Base-by-base conservation (phyloP, 208 protist species). In the Crithidia sp. region DNA sequence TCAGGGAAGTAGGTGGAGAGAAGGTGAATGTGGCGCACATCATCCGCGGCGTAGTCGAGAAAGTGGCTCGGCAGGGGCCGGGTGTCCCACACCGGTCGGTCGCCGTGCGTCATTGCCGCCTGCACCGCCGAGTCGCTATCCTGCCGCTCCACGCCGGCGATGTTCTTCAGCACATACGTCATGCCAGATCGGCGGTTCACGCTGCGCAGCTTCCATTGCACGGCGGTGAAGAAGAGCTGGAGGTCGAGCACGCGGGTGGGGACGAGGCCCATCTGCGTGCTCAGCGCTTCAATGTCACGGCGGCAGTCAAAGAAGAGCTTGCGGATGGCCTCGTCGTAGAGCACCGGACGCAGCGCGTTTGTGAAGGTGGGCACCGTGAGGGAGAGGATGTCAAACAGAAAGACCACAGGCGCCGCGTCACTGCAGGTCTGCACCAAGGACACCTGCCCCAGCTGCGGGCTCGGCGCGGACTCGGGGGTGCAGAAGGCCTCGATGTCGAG, bases 271-370 rank as follows among this genome's bases (percentile, higher is more conserved):
- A 94, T 81, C 79, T 97, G 93, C 64, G 75, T 85, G 58, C 82
- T 92, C 17, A 97, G 77, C 47, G 93, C 93, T 61, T 97, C 93
- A 10, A 95, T 86, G 67, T 97, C 93, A 39, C 91, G 89, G 5
- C 93, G 87, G 71, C 93, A 97, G 72, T 97, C 93, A 63, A 96
- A 97, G 10, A 95, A 90, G 28, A 91, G 76, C 76, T 94, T 97
- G 41, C 74, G 74, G 60, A 97, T 87, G 9, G 28, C 43, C 4
- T 55, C 62, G 47, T 89, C 72, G 16, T 63, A 44, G 9, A 95
- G 67, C 4, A 96, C 17, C 3, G 83, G 75, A 16, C 70, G 71
- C 1, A 92, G 36, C 10, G 54, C 69, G 2, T 80, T 66, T 12
- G 71, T 59, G 76, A 92, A 88, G 7, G 68, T 39, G 14, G 57